These are phyloP conservation scores for Xylaria telfairii DNA, from an alignment of 495 filamentous ascomycete genomes.

Conservation along the genomic window DNA sequence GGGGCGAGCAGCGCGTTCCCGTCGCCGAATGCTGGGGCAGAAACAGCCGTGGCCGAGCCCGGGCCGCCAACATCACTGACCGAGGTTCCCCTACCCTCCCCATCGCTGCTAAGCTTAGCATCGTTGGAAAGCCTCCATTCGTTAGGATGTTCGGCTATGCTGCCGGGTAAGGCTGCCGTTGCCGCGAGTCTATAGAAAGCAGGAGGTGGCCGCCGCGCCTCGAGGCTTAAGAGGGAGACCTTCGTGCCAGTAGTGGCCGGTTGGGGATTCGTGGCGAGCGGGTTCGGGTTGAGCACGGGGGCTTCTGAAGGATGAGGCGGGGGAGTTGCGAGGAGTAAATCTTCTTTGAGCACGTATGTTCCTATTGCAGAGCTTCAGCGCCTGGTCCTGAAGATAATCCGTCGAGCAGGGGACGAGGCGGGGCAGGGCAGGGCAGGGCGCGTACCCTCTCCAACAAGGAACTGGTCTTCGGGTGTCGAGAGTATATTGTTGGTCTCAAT, in stretches of 20 bases:
- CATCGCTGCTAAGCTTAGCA: slow-evolving; percentile 52
- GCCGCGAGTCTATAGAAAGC: slow-evolving; percentile 55
- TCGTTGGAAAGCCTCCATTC: slow-evolving; percentile 69
- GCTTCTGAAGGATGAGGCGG: slow-evolving; percentile 94
- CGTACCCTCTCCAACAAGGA: slow-evolving; percentile 91
- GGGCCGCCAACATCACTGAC: slow-evolving; percentile 45
- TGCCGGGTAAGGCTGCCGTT: slow-evolving; percentile 48
- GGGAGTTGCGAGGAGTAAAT: slow-evolving; percentile 90
- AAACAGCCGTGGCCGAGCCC: slow-evolving; percentile 39
- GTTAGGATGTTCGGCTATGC: slow-evolving; percentile 65
- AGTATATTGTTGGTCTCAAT: slow-evolving; percentile 93
- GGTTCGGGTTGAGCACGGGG: slow-evolving; percentile 83
- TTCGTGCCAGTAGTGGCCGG: slow-evolving; percentile 88
- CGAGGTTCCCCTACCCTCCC: slow-evolving; percentile 51
- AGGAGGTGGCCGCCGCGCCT: slow-evolving; percentile 62
- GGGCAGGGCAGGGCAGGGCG: not conserved
- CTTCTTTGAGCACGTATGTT: slow-evolving; percentile 86
- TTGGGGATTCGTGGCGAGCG: slow-evolving; percentile 79
- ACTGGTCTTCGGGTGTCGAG: slow-evolving; percentile 75
- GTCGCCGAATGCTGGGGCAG: slow-evolving; percentile 81
- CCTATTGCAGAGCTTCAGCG: slow-evolving; percentile 56
- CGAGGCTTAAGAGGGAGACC: slow-evolving; percentile 75
- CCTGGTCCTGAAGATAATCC: not conserved
- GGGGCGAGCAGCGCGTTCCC: slow-evolving; percentile 74
- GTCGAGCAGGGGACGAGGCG: not conserved